These are phyloP conservation scores for Lathyrus sativus DNA, from an alignment of 306 rosid species.

Conservation along the genomic window DNA sequence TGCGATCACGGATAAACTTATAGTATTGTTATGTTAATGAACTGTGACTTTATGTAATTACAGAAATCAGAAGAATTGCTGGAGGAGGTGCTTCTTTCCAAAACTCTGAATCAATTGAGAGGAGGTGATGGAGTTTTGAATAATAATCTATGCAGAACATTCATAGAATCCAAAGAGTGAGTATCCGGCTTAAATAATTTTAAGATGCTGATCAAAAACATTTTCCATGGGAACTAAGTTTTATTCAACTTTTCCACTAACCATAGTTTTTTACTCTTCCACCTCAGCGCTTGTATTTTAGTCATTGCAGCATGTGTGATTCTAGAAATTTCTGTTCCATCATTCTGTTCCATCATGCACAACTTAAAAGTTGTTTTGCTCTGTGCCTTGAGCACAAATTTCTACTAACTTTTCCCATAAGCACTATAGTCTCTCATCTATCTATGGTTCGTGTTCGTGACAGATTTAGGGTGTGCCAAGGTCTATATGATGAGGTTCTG, in stretches of 20 bases:
- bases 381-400: slow-evolving; percentile 12
- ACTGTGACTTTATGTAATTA: slow-evolving; percentile 30
- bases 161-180: slow-evolving; percentile 78
- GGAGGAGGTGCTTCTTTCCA: slow-evolving; percentile 87
- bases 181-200: slow-evolving; percentile 37
- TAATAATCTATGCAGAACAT: slow-evolving; percentile 68
- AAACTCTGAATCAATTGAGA: slow-evolving; percentile 79
- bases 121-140: slow-evolving; percentile 43
- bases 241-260: slow-evolving; percentile 13
- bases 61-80: slow-evolving; percentile 88
- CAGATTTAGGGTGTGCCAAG: slow-evolving; percentile 84
- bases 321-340: slow-evolving; percentile 21
- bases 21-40: slow-evolving; percentile 31
- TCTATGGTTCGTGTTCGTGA: slow-evolving; percentile 35
- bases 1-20: slow-evolving; percentile 7
- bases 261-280: neutral
- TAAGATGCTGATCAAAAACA: slow-evolving; percentile 24
- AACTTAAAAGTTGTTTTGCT: slow-evolving; percentile 7
- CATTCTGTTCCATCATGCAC: neutral
- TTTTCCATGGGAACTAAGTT: slow-evolving; percentile 6
- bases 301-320: slow-evolving; percentile 13
- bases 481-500: slow-evolving; percentile 66
- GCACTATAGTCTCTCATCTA: slow-evolving; percentile 37
- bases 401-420: slow-evolving; percentile 4
- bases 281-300: slow-evolving; percentile 16